phyloP scores from a whole-genome alignment of 306 rosid genomes.

The Casuarina equisetifolia region DNA sequence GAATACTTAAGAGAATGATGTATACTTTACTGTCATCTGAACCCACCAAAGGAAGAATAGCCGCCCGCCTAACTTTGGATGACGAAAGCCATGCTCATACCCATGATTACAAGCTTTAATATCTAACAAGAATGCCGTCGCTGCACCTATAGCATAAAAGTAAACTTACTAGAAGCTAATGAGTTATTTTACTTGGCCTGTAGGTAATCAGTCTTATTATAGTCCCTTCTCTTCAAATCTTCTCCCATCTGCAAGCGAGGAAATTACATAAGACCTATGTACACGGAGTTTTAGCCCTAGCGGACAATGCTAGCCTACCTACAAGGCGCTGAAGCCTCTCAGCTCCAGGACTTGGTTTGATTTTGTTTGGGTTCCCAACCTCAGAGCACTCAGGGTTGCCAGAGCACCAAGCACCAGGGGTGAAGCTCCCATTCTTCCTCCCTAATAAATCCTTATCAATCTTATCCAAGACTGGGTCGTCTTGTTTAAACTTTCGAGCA shows the following conservation, averaged over 20 bases:
- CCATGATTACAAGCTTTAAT: background rate
- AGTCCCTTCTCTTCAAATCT: background rate
- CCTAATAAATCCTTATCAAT: conserved; percentile 15
- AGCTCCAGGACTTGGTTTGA: conserved; percentile 73
- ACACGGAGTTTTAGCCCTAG: conserved; percentile 67
- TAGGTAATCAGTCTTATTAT: background rate
- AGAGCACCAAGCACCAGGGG: too few relatives aligned
- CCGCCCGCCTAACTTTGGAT: conserved; percentile 25
- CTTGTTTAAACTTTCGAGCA: conserved; percentile 63
- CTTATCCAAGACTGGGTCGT: conserved; percentile 60
- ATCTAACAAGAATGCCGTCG: background rate
- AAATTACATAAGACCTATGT: conserved; percentile 39
- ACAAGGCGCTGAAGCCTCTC: conserved; percentile 61
- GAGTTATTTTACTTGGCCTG: conserved; percentile 18
- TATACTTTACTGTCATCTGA: conserved; percentile 23
- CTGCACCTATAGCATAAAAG: conserved; percentile 7
- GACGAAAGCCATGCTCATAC: conserved; percentile 18
- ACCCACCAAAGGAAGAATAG: conserved; percentile 34
- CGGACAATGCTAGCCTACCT: conserved; percentile 28
- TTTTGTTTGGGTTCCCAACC: conserved; percentile 63
- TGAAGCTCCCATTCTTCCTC: too few relatives aligned
- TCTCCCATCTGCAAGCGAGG: conserved; percentile 1
- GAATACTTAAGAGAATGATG: background rate
- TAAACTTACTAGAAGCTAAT: background rate
- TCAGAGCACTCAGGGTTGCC: conserved; percentile 51